Evolutionary conservation across 2,329 filamentous ascomycete genomes (phyloP), one percentile per base, ranked within the genome.

Genomic region (Claviceps purpurea): DNA sequence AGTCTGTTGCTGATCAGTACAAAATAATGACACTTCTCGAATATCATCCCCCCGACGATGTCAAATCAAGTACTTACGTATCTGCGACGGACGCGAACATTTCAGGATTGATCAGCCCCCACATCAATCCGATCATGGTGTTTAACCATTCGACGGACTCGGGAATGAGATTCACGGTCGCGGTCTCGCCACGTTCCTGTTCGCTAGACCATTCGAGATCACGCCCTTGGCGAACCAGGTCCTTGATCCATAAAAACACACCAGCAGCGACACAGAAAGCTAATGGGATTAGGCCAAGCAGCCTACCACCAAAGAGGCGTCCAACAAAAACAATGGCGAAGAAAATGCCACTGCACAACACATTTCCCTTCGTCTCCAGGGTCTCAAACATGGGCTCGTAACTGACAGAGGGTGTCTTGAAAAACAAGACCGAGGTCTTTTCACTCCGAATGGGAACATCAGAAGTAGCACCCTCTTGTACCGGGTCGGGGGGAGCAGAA

Each of bases 121-220:
- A 98, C 44, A 93, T 76, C 43, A 95, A 79, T 1, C 79, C 80
- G 4, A 97, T 68, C 49, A 93, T 79, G 0, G 87, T 90, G 65
- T 98, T 98, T 78, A 98, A 85, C 93, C 93, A 97, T 56, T 90
- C 85, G 6, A 95, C 90, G 0, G 87, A 94, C 68, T 96, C 91
- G 0, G 91, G 91, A 6, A 97, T 84, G 30, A 97, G 73, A 61
- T 96, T 96, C 34, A 85, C 82, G 2, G 87, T 89, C 1, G 91
- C 89, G 66, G 82, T 89, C 70, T 93, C 78, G 3, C 91, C 91
- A 54, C 91, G 81, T 51, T 84, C 79, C 68, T 90, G 82, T 67
- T 97, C 91, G 56, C 85, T 89, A 4, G 83, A 78, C 91, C 91
- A 97, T 65, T 96, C 91, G 44, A 84, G 75, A 54, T 90, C 86